A percentile compares a stretch with the other conserved stretches of the same genome.
Conservation (phyloP, 805 yeast species). For the Candida schatavii region DNA sequence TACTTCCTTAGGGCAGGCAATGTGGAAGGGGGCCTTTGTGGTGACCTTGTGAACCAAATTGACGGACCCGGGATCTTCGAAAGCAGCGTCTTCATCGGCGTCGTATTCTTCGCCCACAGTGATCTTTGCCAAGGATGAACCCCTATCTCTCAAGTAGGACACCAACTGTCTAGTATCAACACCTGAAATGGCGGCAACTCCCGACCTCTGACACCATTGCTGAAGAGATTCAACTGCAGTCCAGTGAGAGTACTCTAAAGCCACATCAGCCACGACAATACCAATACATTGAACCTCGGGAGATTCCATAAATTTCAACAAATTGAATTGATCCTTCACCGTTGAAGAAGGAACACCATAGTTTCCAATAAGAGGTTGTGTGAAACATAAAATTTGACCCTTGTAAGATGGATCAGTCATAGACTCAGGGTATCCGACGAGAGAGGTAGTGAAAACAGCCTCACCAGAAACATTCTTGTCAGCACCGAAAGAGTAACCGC, state of each 20-base stretch:
- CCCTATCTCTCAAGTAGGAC: constrained; percentile 89
- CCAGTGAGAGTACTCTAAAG: constrained; percentile 98
- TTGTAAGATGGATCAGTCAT: constrained; percentile 98
- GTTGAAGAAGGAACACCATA: constrained; percentile 94
- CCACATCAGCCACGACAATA: constrained; percentile 93
- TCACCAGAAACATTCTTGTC: constrained; percentile 91
- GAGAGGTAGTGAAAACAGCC: constrained; percentile 95
- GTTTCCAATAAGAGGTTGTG: constrained; percentile 96
- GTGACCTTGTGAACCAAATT: constrained; percentile 92
- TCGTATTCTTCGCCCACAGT: constrained; percentile 89
- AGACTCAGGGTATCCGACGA: constrained; percentile 98
- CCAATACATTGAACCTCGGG: constrained; percentile 93
- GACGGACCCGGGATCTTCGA: constrained; percentile 83
- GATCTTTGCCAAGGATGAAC: constrained; percentile 89
- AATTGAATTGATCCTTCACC: constrained; percentile 76
- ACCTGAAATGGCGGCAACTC: constrained; percentile 92
- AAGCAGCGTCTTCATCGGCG: constrained; percentile 88
- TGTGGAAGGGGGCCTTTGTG: constrained; percentile 92
- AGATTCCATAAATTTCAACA: constrained; percentile 87
- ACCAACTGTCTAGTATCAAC: constrained; percentile 97
- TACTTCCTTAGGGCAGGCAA: constrained; percentile 57
- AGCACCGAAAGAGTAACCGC: constrained; percentile 95
- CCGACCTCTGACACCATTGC: constrained; percentile 95
- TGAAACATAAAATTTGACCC: constrained; percentile 95
- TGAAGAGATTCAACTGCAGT: constrained; percentile 95